Conservation (phyloP, 169 alveolate species). For the Babesia gibsoni region DNA sequence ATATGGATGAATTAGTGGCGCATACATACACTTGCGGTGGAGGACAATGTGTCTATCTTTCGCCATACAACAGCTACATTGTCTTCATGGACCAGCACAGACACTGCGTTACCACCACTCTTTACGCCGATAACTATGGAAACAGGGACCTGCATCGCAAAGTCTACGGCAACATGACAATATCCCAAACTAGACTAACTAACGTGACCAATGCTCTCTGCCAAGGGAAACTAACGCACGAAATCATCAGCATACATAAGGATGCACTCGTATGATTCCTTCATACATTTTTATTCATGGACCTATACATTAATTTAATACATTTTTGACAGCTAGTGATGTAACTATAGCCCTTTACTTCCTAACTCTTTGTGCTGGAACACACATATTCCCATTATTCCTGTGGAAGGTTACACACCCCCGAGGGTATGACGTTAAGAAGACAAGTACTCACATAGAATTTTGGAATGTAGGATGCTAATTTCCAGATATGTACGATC, state of each 20-base stretch:
- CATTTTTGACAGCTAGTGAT: too few species aligned
- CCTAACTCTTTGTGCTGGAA: too few species aligned
- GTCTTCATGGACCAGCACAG: conserved; percentile 31
- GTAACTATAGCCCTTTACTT: too few species aligned
- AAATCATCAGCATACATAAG: conserved; percentile 23
- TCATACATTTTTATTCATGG: too few species aligned
- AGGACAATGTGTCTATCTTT: conserved; percentile 51
- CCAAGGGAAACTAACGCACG: conserved; percentile 53
- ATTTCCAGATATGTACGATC: too few species aligned
- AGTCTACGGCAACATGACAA: conserved; percentile 49
- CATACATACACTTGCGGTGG: conserved; percentile 57
- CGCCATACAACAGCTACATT: conserved; percentile 59
- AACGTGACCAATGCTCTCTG: conserved; percentile 37
- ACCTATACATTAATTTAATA: too few species aligned
- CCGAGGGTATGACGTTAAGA: too few species aligned
- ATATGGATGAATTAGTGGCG: conserved; percentile 36
- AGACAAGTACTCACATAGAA: too few species aligned
- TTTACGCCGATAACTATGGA: conserved; percentile 58
- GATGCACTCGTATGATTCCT: background rate
- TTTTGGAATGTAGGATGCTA: too few species aligned
- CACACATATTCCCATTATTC: too few species aligned
- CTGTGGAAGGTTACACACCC: too few species aligned
- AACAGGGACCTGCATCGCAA: conserved; percentile 52
- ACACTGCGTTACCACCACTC: conserved; percentile 8
- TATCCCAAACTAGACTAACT: conserved; percentile 27